Base-by-base conservation (phyloP, 2,329 filamentous ascomycete genomes). In the Xylaria sp. region DNA sequence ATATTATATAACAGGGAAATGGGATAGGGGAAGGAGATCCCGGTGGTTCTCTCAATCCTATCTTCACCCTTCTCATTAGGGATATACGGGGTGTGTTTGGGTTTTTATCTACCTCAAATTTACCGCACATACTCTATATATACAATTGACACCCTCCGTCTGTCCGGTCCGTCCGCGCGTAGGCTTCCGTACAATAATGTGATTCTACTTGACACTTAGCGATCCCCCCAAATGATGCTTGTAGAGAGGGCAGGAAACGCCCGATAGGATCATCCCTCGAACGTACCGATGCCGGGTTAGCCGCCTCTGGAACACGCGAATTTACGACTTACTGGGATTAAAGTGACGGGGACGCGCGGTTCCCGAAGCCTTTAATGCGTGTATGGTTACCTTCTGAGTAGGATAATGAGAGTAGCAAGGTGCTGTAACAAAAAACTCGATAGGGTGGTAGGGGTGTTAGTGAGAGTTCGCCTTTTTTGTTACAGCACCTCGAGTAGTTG, bases 311-410 rank as follows among this genome's bases (percentile, higher is more conserved):
- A 20, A 50, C 3, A 8, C 23, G 23, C 1, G 23, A 25, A 25
- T 25, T 3, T 25, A 25, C 20, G 10, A 5, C 39, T 25, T 50
- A 50, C 46, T 20, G 8, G 18, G 2, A 28, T 37, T 46, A 20
- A 18, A 20, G 44, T 39, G 28, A 15, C 41, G 44, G 44, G 54
- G 54, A 44, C 62, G 32, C 44, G 44, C 20, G 44, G 59, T 64
- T 37, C 32, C 34, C 54, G 25, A 51, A 23, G 28, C 44, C 44
- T 51, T 44, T 37, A 28, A 28, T 4, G 28, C 5, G 28, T 28
- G 28, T 28, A 28, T 6, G 28, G 28, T 6, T 28, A 28, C 28
- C 28, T 28, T 28, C 28, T 6, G 28, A 28, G 28, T 28, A 28
- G 28, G 28, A 4, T 6, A 28, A 28, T 28, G 41, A 46, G 48